phyloP scores from a whole-genome alignment of 2,329 filamentous ascomycete genomes.

The Grosmannia penicillata region DNA sequence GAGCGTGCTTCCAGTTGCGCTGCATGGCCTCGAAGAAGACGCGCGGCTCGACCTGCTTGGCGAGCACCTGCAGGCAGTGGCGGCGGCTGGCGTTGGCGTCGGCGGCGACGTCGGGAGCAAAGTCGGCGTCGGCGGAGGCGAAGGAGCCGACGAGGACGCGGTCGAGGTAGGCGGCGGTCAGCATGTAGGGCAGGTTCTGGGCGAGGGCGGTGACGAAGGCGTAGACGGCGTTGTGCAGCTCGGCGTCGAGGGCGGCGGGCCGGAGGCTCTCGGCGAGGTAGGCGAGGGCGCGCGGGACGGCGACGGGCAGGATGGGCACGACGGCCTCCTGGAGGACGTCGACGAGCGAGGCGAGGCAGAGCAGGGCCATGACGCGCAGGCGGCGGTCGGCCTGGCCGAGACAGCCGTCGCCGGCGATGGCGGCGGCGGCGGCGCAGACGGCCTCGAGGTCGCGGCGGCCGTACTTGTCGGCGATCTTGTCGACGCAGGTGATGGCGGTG shows the following conservation, averaged over 20 bases:
- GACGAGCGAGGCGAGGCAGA: conserved; percentile 79
- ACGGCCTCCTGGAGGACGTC: conserved; percentile 79
- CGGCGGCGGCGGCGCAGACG: conserved; percentile 59
- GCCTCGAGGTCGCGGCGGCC: conserved; percentile 77
- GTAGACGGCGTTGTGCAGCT: conserved; percentile 70
- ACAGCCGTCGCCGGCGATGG: conserved; percentile 62
- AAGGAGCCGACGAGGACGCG: conserved; percentile 59
- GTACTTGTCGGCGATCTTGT: conserved; percentile 88
- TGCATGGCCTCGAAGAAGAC: conserved; percentile 61
- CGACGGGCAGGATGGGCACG: conserved; percentile 64
- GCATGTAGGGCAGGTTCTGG: conserved; percentile 78
- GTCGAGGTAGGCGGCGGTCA: conserved; percentile 61
- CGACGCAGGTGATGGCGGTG: conserved; percentile 76
- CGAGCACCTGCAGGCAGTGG: conserved; percentile 59
- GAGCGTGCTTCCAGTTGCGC: conserved; percentile 55
- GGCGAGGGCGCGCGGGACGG: conserved; percentile 55
- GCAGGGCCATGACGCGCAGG: conserved; percentile 67
- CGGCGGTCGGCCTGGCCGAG: conserved; percentile 59
- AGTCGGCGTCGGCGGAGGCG: conserved; percentile 47
- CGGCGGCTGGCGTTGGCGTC: conserved; percentile 50
- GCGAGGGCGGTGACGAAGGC: conserved; percentile 66
- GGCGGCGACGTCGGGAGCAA: conserved; percentile 33
- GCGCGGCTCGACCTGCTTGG: conserved; percentile 63
- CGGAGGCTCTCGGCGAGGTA: conserved; percentile 53
- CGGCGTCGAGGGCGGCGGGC: conserved; percentile 27